These are phyloP conservation scores for Aureobasidium sp. DNA, from an alignment of 2,329 filamentous ascomycete genomes.

Conservation along the genomic window DNA sequence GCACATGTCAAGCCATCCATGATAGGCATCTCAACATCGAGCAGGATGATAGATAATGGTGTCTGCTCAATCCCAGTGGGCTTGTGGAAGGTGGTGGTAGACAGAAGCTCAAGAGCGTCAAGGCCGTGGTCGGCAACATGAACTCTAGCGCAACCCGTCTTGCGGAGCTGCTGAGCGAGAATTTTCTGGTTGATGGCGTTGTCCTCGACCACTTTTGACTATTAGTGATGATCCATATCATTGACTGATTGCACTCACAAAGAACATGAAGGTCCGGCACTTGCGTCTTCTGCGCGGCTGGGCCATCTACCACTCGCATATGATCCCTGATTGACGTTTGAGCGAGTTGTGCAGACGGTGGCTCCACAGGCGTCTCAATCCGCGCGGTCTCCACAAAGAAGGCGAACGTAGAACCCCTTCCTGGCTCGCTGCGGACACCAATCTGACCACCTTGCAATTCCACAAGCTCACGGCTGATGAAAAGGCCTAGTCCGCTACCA, in stretches of 20 bases:
- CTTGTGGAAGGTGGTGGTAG: conserved; percentile 19
- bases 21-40: conserved; percentile 79
- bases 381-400: conserved; percentile 53
- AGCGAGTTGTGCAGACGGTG: background rate
- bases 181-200: conserved; percentile 37
- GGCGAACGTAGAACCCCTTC: conserved; percentile 57
- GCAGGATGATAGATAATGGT: conserved; percentile 51
- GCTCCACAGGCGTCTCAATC: background rate
- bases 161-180: conserved; percentile 33
- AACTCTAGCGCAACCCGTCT: conserved; percentile 30
- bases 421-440: conserved; percentile 52
- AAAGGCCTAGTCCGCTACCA: conserved; percentile 60
- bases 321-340: background rate
- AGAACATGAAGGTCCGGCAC: conserved; percentile 24
- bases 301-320: conserved; percentile 23
- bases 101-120: conserved; percentile 31
- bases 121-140: conserved; percentile 33
- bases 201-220: conserved; percentile 27
- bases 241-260: conserved; percentile 21
- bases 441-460: conserved; percentile 57
- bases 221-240: background rate
- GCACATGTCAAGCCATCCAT: conserved; percentile 76
- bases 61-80: background rate
- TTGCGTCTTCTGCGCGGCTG: conserved; percentile 32
- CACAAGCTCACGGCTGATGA: conserved; percentile 58